A percentile compares a stretch with the other conserved stretches of the same genome.
Conservation (phyloP, 805 yeast genomes). For the Cyberlindnera maritima region DNA sequence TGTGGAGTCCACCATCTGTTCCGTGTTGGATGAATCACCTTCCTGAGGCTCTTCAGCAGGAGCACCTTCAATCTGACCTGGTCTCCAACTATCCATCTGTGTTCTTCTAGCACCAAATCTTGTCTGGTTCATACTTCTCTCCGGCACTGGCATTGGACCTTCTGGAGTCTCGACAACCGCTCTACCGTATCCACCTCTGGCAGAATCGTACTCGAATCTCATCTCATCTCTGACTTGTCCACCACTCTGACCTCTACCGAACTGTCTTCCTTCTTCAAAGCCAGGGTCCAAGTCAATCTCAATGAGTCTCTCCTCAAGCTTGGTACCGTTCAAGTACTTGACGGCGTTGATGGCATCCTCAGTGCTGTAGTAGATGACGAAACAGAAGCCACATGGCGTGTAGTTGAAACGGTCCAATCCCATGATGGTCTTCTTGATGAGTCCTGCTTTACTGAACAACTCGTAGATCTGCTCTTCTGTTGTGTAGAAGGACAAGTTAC, state of each 20-base stretch:
- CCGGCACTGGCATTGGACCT: slow-evolving; percentile 4
- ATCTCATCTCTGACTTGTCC: slow-evolving; percentile 83
- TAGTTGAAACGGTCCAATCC: slow-evolving; percentile 87
- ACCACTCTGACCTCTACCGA: slow-evolving; percentile 89
- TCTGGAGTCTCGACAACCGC: slow-evolving; percentile 4
- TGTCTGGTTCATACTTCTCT: slow-evolving; percentile 15
- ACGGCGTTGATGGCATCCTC: slow-evolving; percentile 78
- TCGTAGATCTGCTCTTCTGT: slow-evolving; percentile 95
- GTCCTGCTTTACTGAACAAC: slow-evolving; percentile 72
- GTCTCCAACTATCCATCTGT: slow-evolving; percentile 24
- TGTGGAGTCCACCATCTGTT: neutral
- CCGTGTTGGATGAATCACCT: too few relatives aligned
- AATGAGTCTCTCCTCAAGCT: slow-evolving; percentile 76
- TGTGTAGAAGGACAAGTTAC: slow-evolving; percentile 84
- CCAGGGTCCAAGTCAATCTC: slow-evolving; percentile 96
- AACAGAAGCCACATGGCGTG: slow-evolving; percentile 97
- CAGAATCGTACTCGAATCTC: slow-evolving; percentile 48
- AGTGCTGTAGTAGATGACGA: slow-evolving; percentile 70
- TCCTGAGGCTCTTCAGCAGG: too few relatives aligned
- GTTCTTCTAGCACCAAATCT: slow-evolving; percentile 34
- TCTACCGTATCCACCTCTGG: slow-evolving; percentile 43
- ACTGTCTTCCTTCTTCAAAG: slow-evolving; percentile 91
- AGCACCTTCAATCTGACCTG: slow-evolving; percentile 4
- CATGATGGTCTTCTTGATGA: slow-evolving; percentile 80
- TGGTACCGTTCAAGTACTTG: slow-evolving; percentile 77